phyloP scores from a whole-genome alignment of 805 yeast species.

The Kregervanrija delftensis region DNA sequence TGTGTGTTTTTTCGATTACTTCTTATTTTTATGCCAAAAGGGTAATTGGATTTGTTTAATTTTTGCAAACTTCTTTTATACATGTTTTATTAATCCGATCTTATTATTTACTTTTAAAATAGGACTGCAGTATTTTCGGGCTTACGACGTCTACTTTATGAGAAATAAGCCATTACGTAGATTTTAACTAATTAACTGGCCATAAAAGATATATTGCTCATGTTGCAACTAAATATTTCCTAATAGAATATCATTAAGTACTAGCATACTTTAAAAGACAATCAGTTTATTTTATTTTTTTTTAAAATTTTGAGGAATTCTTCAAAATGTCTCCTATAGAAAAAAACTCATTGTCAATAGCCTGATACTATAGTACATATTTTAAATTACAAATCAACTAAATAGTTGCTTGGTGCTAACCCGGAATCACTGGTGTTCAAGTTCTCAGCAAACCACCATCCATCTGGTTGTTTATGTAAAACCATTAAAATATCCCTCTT shows the following conservation, averaged over 20 bases:
- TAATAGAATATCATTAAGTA: neutral
- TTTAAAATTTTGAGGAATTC: neutral
- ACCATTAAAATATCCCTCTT: slow-evolving; percentile 51
- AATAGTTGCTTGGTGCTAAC: slow-evolving; percentile 58
- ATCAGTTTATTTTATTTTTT: neutral
- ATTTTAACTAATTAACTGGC: too few species aligned
- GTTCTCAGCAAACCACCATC: slow-evolving; percentile 72
- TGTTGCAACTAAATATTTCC: too few species aligned
- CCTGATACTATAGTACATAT: neutral
- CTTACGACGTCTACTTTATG: too few species aligned
- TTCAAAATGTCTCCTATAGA: too few species aligned
- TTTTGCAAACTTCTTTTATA: neutral
- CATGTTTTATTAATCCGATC: neutral
- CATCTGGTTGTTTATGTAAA: slow-evolving; percentile 55
- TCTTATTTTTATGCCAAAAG: slow-evolving; percentile 44
- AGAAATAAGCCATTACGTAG: too few species aligned
- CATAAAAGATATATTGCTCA: too few species aligned
- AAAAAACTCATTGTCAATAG: neutral
- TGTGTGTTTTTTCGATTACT: slow-evolving; percentile 40
- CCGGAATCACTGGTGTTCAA: slow-evolving; percentile 40
- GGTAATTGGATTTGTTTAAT: slow-evolving; percentile 25
- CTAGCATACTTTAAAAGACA: neutral
- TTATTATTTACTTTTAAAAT: too few species aligned
- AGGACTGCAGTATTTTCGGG: too few species aligned
- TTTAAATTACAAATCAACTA: slow-evolving; percentile 23